phyloP scores from a whole-genome alignment of 108 stramenopile species.

The Nannochloropsis gaditana region DNA sequence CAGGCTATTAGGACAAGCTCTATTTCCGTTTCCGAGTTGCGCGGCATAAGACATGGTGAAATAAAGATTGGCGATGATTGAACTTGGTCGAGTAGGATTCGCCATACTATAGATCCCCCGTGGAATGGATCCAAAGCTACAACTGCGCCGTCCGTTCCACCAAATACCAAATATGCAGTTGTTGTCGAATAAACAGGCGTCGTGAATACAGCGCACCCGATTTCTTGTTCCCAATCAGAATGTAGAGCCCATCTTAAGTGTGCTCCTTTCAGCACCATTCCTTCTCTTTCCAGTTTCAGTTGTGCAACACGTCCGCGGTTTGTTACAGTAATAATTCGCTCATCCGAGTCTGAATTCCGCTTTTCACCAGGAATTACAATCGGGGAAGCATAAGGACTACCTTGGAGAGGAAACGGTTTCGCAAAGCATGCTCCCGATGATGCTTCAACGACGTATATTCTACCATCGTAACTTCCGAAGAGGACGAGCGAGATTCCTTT shows the following conservation, averaged over 20 bases:
- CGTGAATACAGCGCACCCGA: neutral
- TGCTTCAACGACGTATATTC: neutral
- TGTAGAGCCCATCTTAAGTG: too few species aligned
- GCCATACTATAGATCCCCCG: neutral
- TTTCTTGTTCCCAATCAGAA: neutral
- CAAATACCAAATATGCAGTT: neutral
- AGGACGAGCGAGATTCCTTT: neutral
- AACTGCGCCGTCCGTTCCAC: neutral
- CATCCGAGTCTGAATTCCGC: neutral
- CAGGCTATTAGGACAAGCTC: neutral
- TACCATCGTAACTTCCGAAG: neutral
- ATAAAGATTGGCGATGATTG: neutral
- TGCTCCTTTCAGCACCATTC: neutral
- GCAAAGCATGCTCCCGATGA: neutral
- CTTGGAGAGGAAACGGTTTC: neutral
- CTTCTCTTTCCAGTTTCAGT: neutral
- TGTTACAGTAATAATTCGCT: neutral
- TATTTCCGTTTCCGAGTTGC: neutral
- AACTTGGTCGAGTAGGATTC: neutral
- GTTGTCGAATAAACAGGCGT: neutral
- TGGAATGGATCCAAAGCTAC: neutral
- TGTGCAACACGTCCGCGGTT: conserved; percentile 1
- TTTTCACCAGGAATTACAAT: neutral
- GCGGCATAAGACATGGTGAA: neutral
- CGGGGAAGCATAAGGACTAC: neutral